A percentile compares a stretch with the other conserved stretches of the same genome.
Conservation (phyloP, 2,329 filamentous ascomycete genomes). For the Xylaria sp. region DNA sequence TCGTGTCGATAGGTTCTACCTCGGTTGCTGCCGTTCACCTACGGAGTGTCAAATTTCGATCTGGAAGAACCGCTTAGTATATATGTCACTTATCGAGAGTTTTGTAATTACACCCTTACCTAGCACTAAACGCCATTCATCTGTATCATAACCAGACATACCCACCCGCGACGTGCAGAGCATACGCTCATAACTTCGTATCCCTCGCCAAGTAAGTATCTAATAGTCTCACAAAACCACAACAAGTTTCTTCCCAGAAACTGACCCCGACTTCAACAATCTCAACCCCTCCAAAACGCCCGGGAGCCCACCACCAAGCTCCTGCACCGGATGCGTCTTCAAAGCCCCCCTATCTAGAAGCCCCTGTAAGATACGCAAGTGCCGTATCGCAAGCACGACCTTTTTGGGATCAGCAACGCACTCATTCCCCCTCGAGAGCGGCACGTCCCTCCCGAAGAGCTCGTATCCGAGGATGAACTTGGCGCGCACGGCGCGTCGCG, state of each 20-base stretch:
- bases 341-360: conserved; percentile 29
- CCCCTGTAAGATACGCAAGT: conserved; percentile 17
- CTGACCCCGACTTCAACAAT: conserved; percentile 23
- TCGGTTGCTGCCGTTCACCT: too few relatives aligned
- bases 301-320: conserved; percentile 16
- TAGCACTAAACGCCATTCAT: too few relatives aligned
- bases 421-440: conserved; percentile 15
- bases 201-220: not conserved
- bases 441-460: conserved; percentile 20
- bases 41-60: too few relatives aligned
- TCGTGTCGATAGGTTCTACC: too few relatives aligned
- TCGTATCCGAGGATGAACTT: conserved; percentile 24
- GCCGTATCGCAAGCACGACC: not conserved
- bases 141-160: too few relatives aligned
- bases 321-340: conserved; percentile 26
- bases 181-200: not conserved
- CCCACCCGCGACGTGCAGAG: not conserved
- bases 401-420: not conserved
- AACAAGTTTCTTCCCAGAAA: conserved; percentile 37
- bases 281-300: conserved; percentile 28
- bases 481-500: conserved; percentile 22
- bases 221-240: not conserved
- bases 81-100: too few relatives aligned
- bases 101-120: too few relatives aligned
- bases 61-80: too few relatives aligned